Conservation (phyloP, 345 rosid genomes). For the Heritiera fomes region DNA sequence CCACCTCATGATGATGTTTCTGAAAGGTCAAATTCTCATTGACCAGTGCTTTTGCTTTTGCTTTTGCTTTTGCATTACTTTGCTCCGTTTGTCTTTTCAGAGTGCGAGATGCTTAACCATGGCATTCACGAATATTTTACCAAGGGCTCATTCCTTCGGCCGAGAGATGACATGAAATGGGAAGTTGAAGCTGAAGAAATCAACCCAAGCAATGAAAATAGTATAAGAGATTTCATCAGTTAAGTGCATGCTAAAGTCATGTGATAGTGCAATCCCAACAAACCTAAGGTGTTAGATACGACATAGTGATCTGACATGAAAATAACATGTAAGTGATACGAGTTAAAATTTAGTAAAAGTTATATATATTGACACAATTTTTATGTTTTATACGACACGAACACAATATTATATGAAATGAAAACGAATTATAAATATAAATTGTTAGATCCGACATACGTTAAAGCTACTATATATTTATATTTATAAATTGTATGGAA, state of each 20-base stretch:
- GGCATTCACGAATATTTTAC: not conserved
- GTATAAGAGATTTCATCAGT: not conserved
- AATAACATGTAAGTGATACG: no score
- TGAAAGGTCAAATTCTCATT: constrained; percentile 23
- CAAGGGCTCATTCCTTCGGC: no score
- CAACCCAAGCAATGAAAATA: not conserved
- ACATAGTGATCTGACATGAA: no score
- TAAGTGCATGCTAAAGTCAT: not conserved
- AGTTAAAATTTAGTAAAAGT: no score
- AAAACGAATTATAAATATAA: no score
- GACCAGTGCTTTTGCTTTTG: not conserved
- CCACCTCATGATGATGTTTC: constrained; percentile 26
- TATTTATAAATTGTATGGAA: no score
- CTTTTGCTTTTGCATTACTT: not conserved
- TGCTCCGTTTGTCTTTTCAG: not conserved
- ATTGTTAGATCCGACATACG: no score
- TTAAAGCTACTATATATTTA: no score
- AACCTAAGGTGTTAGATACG: not conserved
- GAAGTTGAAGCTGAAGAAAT: not conserved
- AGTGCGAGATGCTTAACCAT: not conserved
- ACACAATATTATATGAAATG: no score
- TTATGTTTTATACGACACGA: no score
- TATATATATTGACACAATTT: no score
- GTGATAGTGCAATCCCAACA: constrained; percentile 1
- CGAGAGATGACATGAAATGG: no score